phyloP scores from a whole-genome alignment of 306 rosid species.

The Datisca glomerata region DNA sequence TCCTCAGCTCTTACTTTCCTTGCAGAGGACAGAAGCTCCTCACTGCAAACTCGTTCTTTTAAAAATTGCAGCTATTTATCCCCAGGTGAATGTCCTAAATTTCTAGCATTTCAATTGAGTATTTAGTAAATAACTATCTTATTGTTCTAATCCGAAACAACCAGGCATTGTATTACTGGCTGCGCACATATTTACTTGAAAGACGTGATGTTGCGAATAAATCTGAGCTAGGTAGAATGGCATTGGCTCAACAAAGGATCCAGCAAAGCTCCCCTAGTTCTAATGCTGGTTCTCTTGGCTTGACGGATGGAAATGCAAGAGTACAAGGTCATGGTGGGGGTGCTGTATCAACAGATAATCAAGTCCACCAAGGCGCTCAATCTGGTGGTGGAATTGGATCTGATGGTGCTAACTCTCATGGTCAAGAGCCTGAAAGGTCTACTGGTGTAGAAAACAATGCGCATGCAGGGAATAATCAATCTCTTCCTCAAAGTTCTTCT shows the following conservation, averaged over 20 bases:
- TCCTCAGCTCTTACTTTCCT: slow-evolving; percentile 94
- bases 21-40: slow-evolving; percentile 94
- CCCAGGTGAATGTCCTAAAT: slow-evolving; percentile 51
- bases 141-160: not conserved
- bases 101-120: not conserved
- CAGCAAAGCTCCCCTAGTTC: slow-evolving; percentile 64
- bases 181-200: slow-evolving; percentile 93
- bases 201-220: slow-evolving; percentile 97
- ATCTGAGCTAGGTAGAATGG: slow-evolving; percentile 79
- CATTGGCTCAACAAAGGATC: slow-evolving; percentile 89
- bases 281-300: slow-evolving; percentile 54
- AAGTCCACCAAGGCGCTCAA: slow-evolving; percentile 69
- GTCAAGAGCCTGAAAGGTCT: slow-evolving; percentile 91
- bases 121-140: not conserved
- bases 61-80: slow-evolving; percentile 76
- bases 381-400: slow-evolving; percentile 69
- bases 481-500: slow-evolving; percentile 74
- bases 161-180: slow-evolving; percentile 97
- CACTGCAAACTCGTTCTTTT: slow-evolving; percentile 93
- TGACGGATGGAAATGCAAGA: slow-evolving; percentile 72
- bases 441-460: slow-evolving; percentile 60
- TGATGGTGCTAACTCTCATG: slow-evolving; percentile 82
- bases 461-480: slow-evolving; percentile 74
- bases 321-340: slow-evolving; percentile 61
- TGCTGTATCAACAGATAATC: slow-evolving; percentile 51